A percentile compares a stretch with the other conserved stretches of the same genome.
These are phyloP conservation scores for Groenewaldozyma salmanticensis DNA, from an alignment of 805 yeast species.

Conservation along the genomic window DNA sequence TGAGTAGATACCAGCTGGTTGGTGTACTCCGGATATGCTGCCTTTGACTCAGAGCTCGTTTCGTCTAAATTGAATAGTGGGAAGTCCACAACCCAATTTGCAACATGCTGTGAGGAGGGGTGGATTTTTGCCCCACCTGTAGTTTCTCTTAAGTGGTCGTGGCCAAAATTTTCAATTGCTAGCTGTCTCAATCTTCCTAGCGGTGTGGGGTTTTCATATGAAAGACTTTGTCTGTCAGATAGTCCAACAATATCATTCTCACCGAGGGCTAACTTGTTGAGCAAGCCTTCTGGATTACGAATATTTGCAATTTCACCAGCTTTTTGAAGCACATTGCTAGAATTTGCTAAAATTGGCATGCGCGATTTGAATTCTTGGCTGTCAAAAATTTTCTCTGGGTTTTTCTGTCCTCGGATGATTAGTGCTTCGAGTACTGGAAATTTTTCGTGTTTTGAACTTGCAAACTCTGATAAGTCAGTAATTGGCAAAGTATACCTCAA, in stretches of 20 bases:
- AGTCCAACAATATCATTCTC: slow-evolving; percentile 71
- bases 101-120: no score
- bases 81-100: slow-evolving; percentile 78
- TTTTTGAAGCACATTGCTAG: neutral
- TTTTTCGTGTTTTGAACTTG: slow-evolving; percentile 28
- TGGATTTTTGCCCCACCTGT: no score
- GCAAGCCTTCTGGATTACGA: slow-evolving; percentile 1
- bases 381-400: neutral
- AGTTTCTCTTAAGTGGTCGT: slow-evolving; percentile 35
- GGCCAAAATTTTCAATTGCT: slow-evolving; percentile 48
- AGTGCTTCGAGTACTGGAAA: slow-evolving; percentile 72
- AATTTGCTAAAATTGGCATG: slow-evolving; percentile 6
- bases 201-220: slow-evolving; percentile 94
- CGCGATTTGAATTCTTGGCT: slow-evolving; percentile 9
- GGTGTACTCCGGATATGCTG: slow-evolving; percentile 55
- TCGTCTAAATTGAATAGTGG: slow-evolving; percentile 67
- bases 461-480: slow-evolving; percentile 35
- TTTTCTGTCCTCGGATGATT: slow-evolving; percentile 33
- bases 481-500: slow-evolving; percentile 48
- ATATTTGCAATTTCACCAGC: neutral
- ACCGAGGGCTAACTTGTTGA: slow-evolving; percentile 37
- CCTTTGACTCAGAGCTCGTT: slow-evolving; percentile 10
- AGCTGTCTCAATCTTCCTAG: slow-evolving; percentile 77
- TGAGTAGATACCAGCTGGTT: slow-evolving; percentile 60
- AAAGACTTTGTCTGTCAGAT: slow-evolving; percentile 55